phyloP scores from a whole-genome alignment of 129 eudicot genomes.

The Arctium minus region DNA sequence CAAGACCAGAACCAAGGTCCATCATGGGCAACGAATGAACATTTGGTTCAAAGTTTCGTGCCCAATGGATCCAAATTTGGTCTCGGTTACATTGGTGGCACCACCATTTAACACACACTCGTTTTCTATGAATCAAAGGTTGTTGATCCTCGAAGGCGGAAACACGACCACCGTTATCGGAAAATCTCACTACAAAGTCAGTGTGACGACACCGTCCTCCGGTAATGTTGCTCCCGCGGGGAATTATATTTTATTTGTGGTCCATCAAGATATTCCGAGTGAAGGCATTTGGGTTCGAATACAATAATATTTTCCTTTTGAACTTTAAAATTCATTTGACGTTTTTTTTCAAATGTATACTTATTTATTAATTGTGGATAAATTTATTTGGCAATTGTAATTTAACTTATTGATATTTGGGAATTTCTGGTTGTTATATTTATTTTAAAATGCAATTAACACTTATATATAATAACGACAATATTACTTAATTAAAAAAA shows the following conservation, averaged over 20 bases:
- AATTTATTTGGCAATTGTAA: neutral
- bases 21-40: slow-evolving; percentile 31
- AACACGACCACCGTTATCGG: slow-evolving; percentile 26
- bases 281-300: slow-evolving; percentile 73
- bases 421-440: neutral
- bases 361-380: slow-evolving; percentile 20
- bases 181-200: slow-evolving; percentile 34
- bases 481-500: neutral
- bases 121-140: slow-evolving; percentile 78
- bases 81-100: slow-evolving; percentile 68
- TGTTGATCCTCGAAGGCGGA: slow-evolving; percentile 41
- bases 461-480: neutral
- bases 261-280: slow-evolving; percentile 66
- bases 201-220: slow-evolving; percentile 42
- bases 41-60: slow-evolving; percentile 41
- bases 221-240: slow-evolving; percentile 68
- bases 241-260: slow-evolving; percentile 59
- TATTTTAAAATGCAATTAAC: neutral
- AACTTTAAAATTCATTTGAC: neutral
- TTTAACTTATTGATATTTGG: neutral
- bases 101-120: slow-evolving; percentile 87
- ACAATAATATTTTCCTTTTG: slow-evolving; percentile 1
- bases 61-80: slow-evolving; percentile 21
- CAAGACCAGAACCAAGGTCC: slow-evolving; percentile 15
- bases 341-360: neutral